Base-by-base conservation (phyloP, 768 basidiomycete genomes). In the Boletus edulis region DNA sequence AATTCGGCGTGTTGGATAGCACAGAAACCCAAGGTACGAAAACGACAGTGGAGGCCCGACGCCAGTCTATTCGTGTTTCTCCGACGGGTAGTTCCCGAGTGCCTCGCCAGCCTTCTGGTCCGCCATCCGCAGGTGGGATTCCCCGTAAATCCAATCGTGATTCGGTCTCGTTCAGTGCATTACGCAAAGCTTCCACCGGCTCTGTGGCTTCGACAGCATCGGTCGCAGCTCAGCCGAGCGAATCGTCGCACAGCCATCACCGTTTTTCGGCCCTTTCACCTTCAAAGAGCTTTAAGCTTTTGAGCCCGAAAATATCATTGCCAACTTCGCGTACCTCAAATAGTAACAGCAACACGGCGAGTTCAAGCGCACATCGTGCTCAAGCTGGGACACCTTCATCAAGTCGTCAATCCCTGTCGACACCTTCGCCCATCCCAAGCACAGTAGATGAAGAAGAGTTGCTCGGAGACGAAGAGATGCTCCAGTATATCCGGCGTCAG, bases 381-480 rank as follows among this genome's bases (percentile, higher is more conserved):
- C 77, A 81, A 57, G 79, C 85, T 62, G 71, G 78, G 38, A 75
- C 88, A 2, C 87, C 87, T 14, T 84, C 88, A 1, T 83, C 85
- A 4, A 87, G 85, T 63, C 80, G 87, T 35, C 85, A 89, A 55
- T 89, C 89, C 20, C 71, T 87, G 22, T 92, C 89, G 5, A 91
- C 90, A 2, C 91, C 92, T 4, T 96, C 94, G 2, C 94, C 94
- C 0, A 83, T 81, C 7, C 86, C 87, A 27, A 86, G 83, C 61
- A 76, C 81, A 3, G 76, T 89, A 3, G 92, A 92, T 55, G 94
- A 95, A 55, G 93, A 95, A 58, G 91, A 95, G 68, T 48, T 88
- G 8, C 73, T 89, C 17, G 97, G 91, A 15, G 97, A 99, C 66
- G 94, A 97, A 57, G 97, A 99, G 75, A 99, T 99, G 97, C 72